phyloP scores from a whole-genome alignment of 768 basidiomycete genomes.

The Roridomyces roridus region DNA sequence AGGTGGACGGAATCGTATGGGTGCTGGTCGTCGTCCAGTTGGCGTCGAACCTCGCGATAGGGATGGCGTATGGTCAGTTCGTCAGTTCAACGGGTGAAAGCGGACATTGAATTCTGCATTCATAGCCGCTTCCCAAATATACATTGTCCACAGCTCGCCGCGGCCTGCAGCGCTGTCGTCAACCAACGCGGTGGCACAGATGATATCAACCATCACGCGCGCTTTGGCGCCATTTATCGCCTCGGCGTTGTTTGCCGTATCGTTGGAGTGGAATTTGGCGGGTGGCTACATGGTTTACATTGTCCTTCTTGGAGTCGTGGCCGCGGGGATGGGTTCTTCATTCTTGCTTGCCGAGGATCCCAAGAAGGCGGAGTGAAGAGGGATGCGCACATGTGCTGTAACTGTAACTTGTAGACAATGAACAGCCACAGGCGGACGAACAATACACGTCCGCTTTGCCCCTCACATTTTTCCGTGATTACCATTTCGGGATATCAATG shows the following conservation, averaged over 20 bases:
- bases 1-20: slow-evolving; percentile 24
- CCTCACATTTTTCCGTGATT: too few species aligned
- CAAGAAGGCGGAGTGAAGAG: not conserved
- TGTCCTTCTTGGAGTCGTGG: slow-evolving; percentile 35
- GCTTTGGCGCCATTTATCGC: slow-evolving; percentile 59
- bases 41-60: slow-evolving; percentile 14
- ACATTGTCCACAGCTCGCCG: slow-evolving; percentile 50
- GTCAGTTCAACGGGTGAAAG: too few species aligned
- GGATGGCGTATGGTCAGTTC: slow-evolving; percentile 14
- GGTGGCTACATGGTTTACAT: slow-evolving; percentile 54
- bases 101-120: not conserved
- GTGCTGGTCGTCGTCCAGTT: slow-evolving; percentile 21
- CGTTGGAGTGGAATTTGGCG: slow-evolving; percentile 47
- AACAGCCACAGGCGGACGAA: too few species aligned
- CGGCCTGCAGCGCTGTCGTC: slow-evolving; percentile 51
- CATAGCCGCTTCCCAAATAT: slow-evolving; percentile 50
- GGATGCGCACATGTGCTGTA: not conserved
- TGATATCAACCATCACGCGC: slow-evolving; percentile 52
- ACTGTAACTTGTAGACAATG: not conserved
- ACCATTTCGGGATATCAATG: too few species aligned
- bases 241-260: slow-evolving; percentile 63
- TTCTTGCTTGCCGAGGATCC: slow-evolving; percentile 7
- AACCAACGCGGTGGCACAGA: slow-evolving; percentile 62
- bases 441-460: not conserved
- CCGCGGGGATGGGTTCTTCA: slow-evolving; percentile 33